Evolutionary conservation across 2,329 filamentous ascomycete genomes (phyloP), one percentile per base, ranked within the genome.

Genomic region (Raffaelea deltoideospora): DNA sequence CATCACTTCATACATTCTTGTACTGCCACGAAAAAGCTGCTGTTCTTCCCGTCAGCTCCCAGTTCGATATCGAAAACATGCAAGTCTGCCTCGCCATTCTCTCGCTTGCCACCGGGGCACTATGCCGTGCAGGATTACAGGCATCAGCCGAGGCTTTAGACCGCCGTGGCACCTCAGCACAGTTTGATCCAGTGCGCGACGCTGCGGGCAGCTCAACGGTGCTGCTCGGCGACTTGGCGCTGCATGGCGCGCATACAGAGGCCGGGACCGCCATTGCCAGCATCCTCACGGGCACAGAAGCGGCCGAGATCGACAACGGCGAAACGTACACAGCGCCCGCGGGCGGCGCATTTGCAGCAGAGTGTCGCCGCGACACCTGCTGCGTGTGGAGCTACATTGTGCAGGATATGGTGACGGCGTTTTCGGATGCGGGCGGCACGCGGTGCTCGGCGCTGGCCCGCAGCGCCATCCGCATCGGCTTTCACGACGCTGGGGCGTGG

Each of bases 401-500:
- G 27, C 39, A 46, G 10, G 52, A 58, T 14, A 53, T 65, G 50
- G 50, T 47, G 19, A 21, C 22, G 1, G 38, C 48, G 8, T 65
- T 63, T 41, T 27, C 30, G 41, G 48, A 8, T 48, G 47, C 11
- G 40, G 40, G 27, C 11, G 33, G 37, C 14, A 13, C 17, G 13
- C 38, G 35, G 21, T 45, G 43, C 9, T 46, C 48, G 4, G 51
- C 33, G 3, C 40, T 54, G 14, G 62, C 59, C 0, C 56, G 62
- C n/a, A 56, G 50, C 5, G 61, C 61, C 15, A 58, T 66, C 40
- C 58, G 63, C 14, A 51, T 59, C 6, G 60, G 60, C 10, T 67
- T 66, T 47, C 63, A 67, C 45, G 63, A 66, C 40, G 60, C 62
- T 2, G 61, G 50, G 13, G 54, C 54, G 4, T 65, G 59, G 61